Evolutionary conservation across 805 yeast genomes (phyloP).

Genomic region (Lipomyces sp.): DNA sequence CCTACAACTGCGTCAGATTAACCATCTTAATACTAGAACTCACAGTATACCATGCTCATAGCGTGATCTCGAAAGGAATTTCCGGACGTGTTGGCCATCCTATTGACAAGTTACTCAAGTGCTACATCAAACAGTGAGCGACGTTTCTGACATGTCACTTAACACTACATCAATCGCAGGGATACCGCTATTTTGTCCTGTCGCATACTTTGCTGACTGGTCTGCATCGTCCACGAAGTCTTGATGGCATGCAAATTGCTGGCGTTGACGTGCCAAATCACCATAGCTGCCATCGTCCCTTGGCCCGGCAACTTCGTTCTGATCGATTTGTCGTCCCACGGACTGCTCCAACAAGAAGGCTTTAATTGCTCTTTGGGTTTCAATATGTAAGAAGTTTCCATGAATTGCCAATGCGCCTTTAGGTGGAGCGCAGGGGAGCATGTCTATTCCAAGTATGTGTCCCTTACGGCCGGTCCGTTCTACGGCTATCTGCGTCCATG

Average conservation of each 20-base stretch:
- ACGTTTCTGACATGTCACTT: slow-evolving; percentile 81
- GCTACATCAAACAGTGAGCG: slow-evolving; percentile 60
- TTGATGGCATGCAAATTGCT: slow-evolving; percentile 32
- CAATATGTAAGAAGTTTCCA: slow-evolving; percentile 77
- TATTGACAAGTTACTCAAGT: slow-evolving; percentile 75
- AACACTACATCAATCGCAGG: slow-evolving; percentile 66
- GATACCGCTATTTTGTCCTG: slow-evolving; percentile 21
- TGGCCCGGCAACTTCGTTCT: slow-evolving; percentile 4
- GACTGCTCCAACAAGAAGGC: slow-evolving; percentile 52
- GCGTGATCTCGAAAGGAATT: slow-evolving; percentile 78
- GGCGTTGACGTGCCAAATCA: slow-evolving; percentile 40
- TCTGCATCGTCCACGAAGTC: slow-evolving; percentile 11
- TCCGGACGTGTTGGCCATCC: slow-evolving; percentile 95
- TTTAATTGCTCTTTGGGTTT: slow-evolving; percentile 63
- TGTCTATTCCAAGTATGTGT: slow-evolving; percentile 77
- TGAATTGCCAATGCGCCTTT: slow-evolving; percentile 78
- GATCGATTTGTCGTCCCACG: slow-evolving; percentile 39
- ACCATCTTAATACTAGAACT: background rate
- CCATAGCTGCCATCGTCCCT: slow-evolving; percentile 32
- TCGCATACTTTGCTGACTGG: background rate
- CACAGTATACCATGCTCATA: slow-evolving; percentile 64
- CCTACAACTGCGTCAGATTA: slow-evolving; percentile 48
- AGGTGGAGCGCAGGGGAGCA: slow-evolving; percentile 80
- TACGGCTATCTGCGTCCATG: slow-evolving; percentile 87
- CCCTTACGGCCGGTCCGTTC: slow-evolving; percentile 58